phyloP scores from a whole-genome alignment of 2,329 filamentous ascomycete genomes.

The Ceratocystis lukuohia region DNA sequence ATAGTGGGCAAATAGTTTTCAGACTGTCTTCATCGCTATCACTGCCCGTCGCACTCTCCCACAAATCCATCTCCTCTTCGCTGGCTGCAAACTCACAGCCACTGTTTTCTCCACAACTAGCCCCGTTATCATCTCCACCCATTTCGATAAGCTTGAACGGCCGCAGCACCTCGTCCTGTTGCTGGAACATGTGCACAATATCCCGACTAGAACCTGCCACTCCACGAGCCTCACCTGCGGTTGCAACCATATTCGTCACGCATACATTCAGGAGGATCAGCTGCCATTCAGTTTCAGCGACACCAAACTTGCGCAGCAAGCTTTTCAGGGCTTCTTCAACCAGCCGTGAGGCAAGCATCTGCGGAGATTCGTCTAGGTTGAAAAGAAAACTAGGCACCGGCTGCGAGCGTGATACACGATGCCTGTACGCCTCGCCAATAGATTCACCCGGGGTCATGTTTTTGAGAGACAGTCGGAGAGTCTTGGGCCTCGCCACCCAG shows the following conservation, averaged over 20 bases:
- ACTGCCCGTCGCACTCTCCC: conserved; percentile 24
- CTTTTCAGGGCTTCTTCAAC: conserved; percentile 54
- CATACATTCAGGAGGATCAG: conserved; percentile 76
- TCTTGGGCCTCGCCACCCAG: conserved; percentile 74
- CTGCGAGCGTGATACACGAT: conserved; percentile 59
- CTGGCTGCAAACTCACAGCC: conserved; percentile 23
- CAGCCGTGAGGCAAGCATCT: conserved; percentile 51
- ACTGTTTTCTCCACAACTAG: conserved; percentile 21
- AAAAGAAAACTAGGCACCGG: conserved; percentile 65
- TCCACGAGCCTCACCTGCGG: conserved; percentile 32
- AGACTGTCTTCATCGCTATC: conserved; percentile 23
- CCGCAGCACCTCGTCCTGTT: conserved; percentile 54
- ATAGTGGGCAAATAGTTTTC: conserved; percentile 32
- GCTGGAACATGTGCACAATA: conserved; percentile 70
- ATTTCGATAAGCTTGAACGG: conserved; percentile 47
- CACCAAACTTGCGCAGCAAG: conserved; percentile 62
- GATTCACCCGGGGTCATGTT: conserved; percentile 6
- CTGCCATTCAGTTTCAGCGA: conserved; percentile 57
- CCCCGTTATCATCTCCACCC: conserved; percentile 16
- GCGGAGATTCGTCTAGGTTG: conserved; percentile 42
- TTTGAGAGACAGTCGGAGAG: conserved; percentile 60
- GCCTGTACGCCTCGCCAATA: conserved; percentile 4
- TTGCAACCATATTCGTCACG: conserved; percentile 66
- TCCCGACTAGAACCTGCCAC: conserved; percentile 52
- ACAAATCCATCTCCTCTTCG: conserved; percentile 24